Evolutionary conservation across 1,284 basidiomycete genomes (phyloP), one percentile per base, ranked within the genome.

Genomic region (Microbotryomycetes sp.): DNA sequence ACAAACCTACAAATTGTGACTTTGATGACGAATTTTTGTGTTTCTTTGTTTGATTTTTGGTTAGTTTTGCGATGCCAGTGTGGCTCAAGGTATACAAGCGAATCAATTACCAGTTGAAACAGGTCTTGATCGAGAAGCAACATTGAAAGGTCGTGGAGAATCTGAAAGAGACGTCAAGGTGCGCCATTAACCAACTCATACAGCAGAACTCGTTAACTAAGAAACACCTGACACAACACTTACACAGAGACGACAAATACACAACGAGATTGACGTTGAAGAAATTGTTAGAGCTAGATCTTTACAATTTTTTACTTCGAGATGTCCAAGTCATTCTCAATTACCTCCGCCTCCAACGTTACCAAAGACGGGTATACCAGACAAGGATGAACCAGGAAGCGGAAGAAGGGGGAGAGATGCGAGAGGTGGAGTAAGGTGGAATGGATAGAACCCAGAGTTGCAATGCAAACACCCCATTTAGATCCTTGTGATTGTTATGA

Each of bases 261-360:
- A 30, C 22, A 63, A 52, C 26, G 58, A 60, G n/a, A 53, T 58
- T 46, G 47, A 55, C 23, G 56, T 64, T 42, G 67, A 68, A 22
- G 31, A 48, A 22, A 62, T 68, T 36, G 62, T 68, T 45, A 61
- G 67, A 30, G 54, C 50, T 9, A 56, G 67, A 16, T 62, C 67
- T 3, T 46, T 68, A 29, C 28, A 54, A 9, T 53, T 66, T 23
- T 59, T 68, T 47, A 7, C 48, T n/a, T 64, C 62, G 2, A 50
- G 60, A 6, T 68, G 67, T 30, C 67, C 67, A 0, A 52, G 55
- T n/a, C 58, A 60, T n/a, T n/a, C 52, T 23, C 58, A 54, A n/a
- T 30, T 14, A 19, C 58, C 58, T 6, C 23, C 58, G 3, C 51
- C 52, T 4, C 47, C 47, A 22, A 47, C 50, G 3, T 28, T 58